Conservation (phyloP, 2,329 filamentous ascomycete species). For the Dactylellina leptospora region DNA sequence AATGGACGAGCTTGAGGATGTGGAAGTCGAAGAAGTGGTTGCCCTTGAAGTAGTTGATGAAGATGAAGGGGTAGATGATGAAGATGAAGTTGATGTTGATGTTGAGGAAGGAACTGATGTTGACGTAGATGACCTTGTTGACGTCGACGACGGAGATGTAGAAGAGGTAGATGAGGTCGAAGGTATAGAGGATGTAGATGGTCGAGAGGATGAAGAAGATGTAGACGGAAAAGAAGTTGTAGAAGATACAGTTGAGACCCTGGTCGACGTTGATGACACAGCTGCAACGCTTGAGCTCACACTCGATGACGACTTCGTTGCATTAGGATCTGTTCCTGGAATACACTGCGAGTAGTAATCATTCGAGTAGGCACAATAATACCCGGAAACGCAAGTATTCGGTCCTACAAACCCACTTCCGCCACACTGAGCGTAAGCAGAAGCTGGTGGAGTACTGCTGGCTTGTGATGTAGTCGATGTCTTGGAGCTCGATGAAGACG, state of each 20-base stretch:
- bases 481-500: no score
- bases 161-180: not conserved
- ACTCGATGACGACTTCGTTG: no score
- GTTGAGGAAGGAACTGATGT: conserved; percentile 1
- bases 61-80: conserved; percentile 29
- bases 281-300: no score
- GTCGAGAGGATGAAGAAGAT: no score
- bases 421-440: not conserved
- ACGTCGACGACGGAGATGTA: not conserved
- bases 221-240: no score
- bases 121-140: not conserved
- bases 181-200: not conserved
- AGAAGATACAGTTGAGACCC: no score
- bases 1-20: conserved; percentile 1
- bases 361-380: not conserved
- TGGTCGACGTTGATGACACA: no score
- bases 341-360: not conserved
- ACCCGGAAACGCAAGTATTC: not conserved
- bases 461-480: no score
- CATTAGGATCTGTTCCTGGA: no score
- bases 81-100: conserved; percentile 50
- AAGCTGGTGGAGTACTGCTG: no score
- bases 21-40: not conserved
- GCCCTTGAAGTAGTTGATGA: not conserved
- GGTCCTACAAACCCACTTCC: not conserved